Evolutionary conservation across 495 filamentous ascomycete species (phyloP).

Genomic region (Bacidia gigantensis): DNA sequence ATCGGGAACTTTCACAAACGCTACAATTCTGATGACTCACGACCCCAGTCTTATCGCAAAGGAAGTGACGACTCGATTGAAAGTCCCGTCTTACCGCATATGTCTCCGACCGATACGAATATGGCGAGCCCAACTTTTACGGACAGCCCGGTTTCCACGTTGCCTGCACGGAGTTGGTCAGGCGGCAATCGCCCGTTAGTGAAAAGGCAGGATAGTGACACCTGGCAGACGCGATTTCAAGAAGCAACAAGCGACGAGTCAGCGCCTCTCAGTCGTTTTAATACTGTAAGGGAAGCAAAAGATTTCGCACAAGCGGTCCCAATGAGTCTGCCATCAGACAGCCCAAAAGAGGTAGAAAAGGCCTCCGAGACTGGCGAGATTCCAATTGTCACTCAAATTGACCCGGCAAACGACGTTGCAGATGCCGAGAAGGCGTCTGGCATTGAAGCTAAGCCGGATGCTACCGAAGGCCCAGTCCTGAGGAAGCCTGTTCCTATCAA

Average conservation of each 20-base stretch:
- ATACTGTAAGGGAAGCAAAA: neutral
- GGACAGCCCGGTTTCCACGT: neutral
- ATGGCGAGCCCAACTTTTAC: conserved; percentile 6
- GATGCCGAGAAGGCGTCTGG: neutral
- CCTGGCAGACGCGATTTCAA: conserved; percentile 8
- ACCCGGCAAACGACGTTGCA: neutral
- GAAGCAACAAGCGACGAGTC: neutral
- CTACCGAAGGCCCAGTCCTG: neutral
- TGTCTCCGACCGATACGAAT: conserved; percentile 2
- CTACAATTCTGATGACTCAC: conserved; percentile 7
- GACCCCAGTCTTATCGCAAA: conserved; percentile 3
- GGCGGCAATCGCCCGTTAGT: neutral
- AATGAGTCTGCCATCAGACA: neutral
- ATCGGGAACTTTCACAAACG: conserved; percentile 1
- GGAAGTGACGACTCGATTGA: conserved; percentile 3
- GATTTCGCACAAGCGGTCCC: neutral
- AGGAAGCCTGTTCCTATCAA: neutral
- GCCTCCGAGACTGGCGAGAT: neutral
- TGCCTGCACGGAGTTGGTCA: neutral
- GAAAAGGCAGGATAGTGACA: conserved; percentile 7
- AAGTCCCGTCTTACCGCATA: neutral
- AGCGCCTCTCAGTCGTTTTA: neutral
- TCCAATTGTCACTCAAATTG: neutral
- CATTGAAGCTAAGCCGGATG: neutral
- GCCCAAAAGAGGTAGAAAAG: neutral